These are phyloP conservation scores for Encephalitozoon hellem DNA, from an alignment of 371 early-diverging fungal species.

Conservation along the genomic window DNA sequence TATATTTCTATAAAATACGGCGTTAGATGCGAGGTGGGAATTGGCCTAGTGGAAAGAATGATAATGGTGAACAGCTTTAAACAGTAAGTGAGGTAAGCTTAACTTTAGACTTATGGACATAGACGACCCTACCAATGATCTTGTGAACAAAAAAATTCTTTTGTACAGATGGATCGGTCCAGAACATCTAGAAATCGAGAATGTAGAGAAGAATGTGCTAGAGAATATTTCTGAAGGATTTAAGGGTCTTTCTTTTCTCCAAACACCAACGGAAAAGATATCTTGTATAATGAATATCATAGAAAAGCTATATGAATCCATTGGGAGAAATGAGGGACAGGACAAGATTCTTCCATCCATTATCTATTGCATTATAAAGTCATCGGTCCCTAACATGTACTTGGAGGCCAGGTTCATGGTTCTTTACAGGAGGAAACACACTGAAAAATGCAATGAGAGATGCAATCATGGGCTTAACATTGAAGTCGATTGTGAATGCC, in stretches of 20 bases:
- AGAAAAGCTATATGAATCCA: background rate
- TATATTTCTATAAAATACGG: constrained; percentile 20
- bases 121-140: background rate
- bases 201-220: background rate
- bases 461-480: constrained; percentile 34
- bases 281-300: constrained; percentile 10
- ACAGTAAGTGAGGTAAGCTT: background rate
- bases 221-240: background rate
- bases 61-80: background rate
- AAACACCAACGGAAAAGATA: constrained; percentile 33
- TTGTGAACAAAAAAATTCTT: constrained; percentile 31
- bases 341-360: constrained; percentile 11
- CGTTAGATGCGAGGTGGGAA: constrained; percentile 36
- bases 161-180: constrained; percentile 33
- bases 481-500: constrained; percentile 18
- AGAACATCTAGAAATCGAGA: constrained; percentile 14
- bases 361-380: constrained; percentile 34
- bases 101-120: background rate
- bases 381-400: constrained; percentile 21
- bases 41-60: constrained; percentile 32
- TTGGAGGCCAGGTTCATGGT: constrained; percentile 22
- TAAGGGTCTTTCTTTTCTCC: background rate
- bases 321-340: background rate
- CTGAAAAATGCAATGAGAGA: background rate
- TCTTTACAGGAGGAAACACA: constrained; percentile 6